A percentile compares a stretch with the other conserved stretches of the same genome.
phyloP scores from a whole-genome alignment of 2,329 filamentous ascomycete species.

The Microcyclospora tardicrescens region DNA sequence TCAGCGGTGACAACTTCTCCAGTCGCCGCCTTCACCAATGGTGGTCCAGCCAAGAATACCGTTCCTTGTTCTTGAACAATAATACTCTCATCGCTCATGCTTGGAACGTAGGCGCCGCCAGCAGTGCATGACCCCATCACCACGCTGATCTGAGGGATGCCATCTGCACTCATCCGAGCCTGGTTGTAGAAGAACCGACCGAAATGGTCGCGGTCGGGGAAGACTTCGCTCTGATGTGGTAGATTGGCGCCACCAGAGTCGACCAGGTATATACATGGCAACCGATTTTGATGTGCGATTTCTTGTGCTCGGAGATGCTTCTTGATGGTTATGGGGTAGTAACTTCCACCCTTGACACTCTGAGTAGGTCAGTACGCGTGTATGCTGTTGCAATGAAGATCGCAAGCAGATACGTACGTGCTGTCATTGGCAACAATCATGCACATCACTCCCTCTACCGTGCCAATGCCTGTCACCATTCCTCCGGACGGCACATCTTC shows the following conservation, averaged over 20 bases:
- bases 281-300: slow-evolving; percentile 75
- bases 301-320: slow-evolving; percentile 90
- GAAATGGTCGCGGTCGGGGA: slow-evolving; percentile 90
- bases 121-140: slow-evolving; percentile 98
- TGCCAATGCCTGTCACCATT: slow-evolving; percentile 84
- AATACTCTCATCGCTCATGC: slow-evolving; percentile 95
- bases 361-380: slow-evolving; percentile 7
- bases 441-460: slow-evolving; percentile 80
- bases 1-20: slow-evolving; percentile 85
- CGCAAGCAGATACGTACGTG: slow-evolving; percentile 35
- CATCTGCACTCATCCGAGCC: slow-evolving; percentile 75
- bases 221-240: slow-evolving; percentile 88
- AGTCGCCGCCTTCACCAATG: slow-evolving; percentile 89
- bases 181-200: slow-evolving; percentile 98
- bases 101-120: slow-evolving; percentile 87
- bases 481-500: slow-evolving; percentile 81
- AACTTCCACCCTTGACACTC: slow-evolving; percentile 82
- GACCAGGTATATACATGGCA: slow-evolving; percentile 85
- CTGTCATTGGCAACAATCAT: slow-evolving; percentile 93
- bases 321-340: slow-evolving; percentile 94
- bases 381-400: not conserved
- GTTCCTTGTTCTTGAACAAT: slow-evolving; percentile 94
- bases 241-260: slow-evolving; percentile 93
- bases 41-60: slow-evolving; percentile 90
- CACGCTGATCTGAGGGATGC: slow-evolving; percentile 85